A percentile compares a stretch with the other conserved stretches of the same genome.
Conservation (phyloP, 441 rosid genomes). For the Erysimum cheiri region DNA sequence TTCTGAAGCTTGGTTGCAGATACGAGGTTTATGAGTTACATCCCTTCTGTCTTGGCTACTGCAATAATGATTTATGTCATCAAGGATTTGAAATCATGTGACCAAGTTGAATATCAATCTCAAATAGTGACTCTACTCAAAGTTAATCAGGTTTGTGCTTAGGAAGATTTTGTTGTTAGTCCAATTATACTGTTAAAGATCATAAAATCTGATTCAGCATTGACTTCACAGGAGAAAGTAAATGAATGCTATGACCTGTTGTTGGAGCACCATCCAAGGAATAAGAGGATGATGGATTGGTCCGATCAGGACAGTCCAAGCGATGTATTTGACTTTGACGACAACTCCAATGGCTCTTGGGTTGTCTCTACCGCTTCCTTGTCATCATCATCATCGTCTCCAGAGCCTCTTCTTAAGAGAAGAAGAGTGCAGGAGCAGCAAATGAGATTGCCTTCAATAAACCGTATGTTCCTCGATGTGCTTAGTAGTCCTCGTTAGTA, state of each 20-base stretch:
- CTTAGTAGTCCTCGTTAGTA: conserved; percentile 64
- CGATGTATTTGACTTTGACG: conserved; percentile 52
- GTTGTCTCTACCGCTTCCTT: conserved; percentile 45
- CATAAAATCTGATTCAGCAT: conserved; percentile 18
- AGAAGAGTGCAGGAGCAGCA: conserved; percentile 71
- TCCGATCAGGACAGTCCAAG: conserved; percentile 47
- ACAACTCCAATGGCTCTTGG: conserved; percentile 50
- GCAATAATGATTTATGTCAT: conserved; percentile 60
- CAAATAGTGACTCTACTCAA: conserved; percentile 54
- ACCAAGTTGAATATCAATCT: conserved; percentile 49
- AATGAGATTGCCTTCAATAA: conserved; percentile 65
- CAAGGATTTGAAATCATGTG: conserved; percentile 52
- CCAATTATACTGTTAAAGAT: not conserved
- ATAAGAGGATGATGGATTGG: conserved; percentile 50
- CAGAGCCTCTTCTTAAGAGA: conserved; percentile 60
- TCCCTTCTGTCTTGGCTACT: conserved; percentile 59
- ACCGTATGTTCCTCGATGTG: conserved; percentile 66
- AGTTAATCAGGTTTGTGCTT: conserved; percentile 51
- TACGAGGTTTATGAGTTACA: conserved; percentile 50
- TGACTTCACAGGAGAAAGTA: conserved; percentile 52
- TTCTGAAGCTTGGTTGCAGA: conserved; percentile 47
- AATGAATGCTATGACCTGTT: conserved; percentile 55
- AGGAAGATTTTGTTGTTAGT: not conserved
- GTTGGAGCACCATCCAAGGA: conserved; percentile 43
- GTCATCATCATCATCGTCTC: conserved; percentile 49